Percentiles rank a stretch among this genome's conserved stretches.
Evolutionary conservation across 768 basidiomycete species (phyloP).

Genomic region (Tephrocybe sp.): DNA sequence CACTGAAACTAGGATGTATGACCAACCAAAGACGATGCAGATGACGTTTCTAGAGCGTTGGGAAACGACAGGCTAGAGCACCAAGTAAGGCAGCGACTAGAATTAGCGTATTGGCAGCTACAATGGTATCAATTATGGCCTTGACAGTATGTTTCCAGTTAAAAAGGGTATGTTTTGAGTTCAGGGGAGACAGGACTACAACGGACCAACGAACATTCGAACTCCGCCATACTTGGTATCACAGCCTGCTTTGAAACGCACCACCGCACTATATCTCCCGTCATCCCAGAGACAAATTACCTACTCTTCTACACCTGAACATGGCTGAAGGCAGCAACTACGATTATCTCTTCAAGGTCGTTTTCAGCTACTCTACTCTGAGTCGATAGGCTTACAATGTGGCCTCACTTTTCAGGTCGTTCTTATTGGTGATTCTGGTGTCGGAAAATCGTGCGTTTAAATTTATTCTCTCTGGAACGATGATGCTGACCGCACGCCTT

Average conservation of each 20-base stretch:
- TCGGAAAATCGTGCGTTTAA: constrained; percentile 94
- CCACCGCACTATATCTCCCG: constrained; percentile 12
- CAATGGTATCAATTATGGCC: not conserved
- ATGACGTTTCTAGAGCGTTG: not conserved
- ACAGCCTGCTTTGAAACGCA: constrained; percentile 14
- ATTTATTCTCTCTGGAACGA: constrained; percentile 11
- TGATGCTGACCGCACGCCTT: constrained; percentile 5
- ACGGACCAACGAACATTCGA: constrained; percentile 17
- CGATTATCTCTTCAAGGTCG: constrained; percentile 98
- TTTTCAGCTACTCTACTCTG: not conserved
- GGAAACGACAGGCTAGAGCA: not conserved
- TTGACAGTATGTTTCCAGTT: constrained; percentile 4
- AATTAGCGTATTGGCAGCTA: not conserved
- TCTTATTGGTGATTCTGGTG: constrained; percentile 97
- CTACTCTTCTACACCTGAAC: constrained; percentile 16
- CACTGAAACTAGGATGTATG: not conserved
- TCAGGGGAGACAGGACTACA: not conserved
- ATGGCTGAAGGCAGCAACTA: constrained; percentile 97
- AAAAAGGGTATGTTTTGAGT: constrained; percentile 1
- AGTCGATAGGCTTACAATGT: constrained; percentile 6
- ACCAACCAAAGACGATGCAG: not conserved
- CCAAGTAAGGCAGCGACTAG: not conserved
- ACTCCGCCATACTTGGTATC: constrained; percentile 22
- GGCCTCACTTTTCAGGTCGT: constrained; percentile 65
- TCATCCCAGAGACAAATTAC: constrained; percentile 20